A percentile compares a stretch with the other conserved stretches of the same genome.
phyloP scores from a whole-genome alignment of 805 yeast genomes.

The Teunomyces pallodes region DNA sequence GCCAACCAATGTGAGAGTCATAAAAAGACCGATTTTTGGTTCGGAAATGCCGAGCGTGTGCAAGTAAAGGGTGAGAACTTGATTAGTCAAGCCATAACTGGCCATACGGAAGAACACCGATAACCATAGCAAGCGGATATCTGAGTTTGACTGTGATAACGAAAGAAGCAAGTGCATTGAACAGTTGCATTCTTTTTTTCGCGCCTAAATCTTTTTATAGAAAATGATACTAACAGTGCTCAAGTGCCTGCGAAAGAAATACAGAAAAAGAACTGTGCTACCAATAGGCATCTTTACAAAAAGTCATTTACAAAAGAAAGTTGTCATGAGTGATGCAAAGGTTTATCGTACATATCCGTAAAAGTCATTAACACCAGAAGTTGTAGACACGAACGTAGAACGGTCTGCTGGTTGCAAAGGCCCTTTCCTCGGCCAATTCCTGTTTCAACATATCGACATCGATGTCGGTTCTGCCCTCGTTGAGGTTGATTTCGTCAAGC shows the following conservation, averaged over 20 bases:
- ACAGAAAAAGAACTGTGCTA: no score
- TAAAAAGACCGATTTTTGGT: slow-evolving; percentile 66
- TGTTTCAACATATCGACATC: slow-evolving; percentile 11
- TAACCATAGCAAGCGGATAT: slow-evolving; percentile 61
- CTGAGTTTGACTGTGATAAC: slow-evolving; percentile 41
- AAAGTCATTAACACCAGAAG: slow-evolving; percentile 15
- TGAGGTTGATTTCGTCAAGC: slow-evolving; percentile 10
- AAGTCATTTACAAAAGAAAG: no score
- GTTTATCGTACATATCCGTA: background rate
- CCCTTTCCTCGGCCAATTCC: slow-evolving; percentile 18
- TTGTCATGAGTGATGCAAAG: no score
- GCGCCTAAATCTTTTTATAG: background rate
- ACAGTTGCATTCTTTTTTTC: background rate
- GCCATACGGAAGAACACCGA: slow-evolving; percentile 69
- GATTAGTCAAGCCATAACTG: slow-evolving; percentile 78
- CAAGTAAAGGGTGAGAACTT: slow-evolving; percentile 68
- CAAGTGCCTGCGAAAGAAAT: no score
- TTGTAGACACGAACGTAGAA: slow-evolving; percentile 20
- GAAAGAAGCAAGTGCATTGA: slow-evolving; percentile 35
- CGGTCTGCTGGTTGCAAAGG: slow-evolving; percentile 15
- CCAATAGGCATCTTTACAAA: no score
- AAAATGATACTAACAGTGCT: no score
- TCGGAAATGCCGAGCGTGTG: slow-evolving; percentile 54
- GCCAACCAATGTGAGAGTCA: slow-evolving; percentile 78
- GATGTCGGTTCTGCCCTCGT: slow-evolving; percentile 8